These are phyloP conservation scores for button mushroom (Agaricus bisporus) DNA, from an alignment of 768 basidiomycete genomes.

Conservation along the genomic window DNA sequence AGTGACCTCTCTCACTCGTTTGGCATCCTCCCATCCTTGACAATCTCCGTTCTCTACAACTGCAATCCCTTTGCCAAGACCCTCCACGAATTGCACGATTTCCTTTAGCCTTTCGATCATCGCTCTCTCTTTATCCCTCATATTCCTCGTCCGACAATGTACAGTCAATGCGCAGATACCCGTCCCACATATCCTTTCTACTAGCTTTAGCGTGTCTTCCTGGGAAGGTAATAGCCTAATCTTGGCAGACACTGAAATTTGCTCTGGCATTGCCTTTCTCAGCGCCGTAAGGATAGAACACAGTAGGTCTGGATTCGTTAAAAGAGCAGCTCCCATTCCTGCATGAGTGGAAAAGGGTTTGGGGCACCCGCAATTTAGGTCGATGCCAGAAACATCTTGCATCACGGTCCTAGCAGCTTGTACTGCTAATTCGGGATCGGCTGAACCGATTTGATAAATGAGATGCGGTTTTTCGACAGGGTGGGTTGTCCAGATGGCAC, in stretches of 20 bases:
- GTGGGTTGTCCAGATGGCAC: conserved; percentile 88
- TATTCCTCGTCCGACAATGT: conserved; percentile 89
- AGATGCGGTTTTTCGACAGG: conserved; percentile 92
- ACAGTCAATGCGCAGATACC: conserved; percentile 89
- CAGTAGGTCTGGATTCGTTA: conserved; percentile 86
- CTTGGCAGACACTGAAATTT: conserved; percentile 90
- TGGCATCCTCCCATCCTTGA: conserved; percentile 69
- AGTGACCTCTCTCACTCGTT: conserved; percentile 66
- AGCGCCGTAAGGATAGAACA: conserved; percentile 84
- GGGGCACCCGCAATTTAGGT: conserved; percentile 97
- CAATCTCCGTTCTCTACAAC: conserved; percentile 96
- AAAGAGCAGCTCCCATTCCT: conserved; percentile 95
- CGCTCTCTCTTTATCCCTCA: conserved; percentile 81
- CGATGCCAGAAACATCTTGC: conserved; percentile 88
- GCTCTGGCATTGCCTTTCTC: conserved; percentile 61
- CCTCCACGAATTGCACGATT: conserved; percentile 80
- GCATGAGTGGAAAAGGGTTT: conserved; percentile 91
- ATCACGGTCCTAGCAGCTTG: conserved; percentile 84
- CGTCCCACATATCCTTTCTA: conserved; percentile 79
- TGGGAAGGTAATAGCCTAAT: conserved; percentile 85
- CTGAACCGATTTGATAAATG: conserved; percentile 92
- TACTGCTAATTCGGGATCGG: conserved; percentile 86
- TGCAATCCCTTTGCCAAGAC: conserved; percentile 71
- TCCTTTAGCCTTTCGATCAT: conserved; percentile 72
- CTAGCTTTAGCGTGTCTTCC: conserved; percentile 85